phyloP scores from a whole-genome alignment of 176 grass and related monocot genomes.

The Carex kokanica region DNA sequence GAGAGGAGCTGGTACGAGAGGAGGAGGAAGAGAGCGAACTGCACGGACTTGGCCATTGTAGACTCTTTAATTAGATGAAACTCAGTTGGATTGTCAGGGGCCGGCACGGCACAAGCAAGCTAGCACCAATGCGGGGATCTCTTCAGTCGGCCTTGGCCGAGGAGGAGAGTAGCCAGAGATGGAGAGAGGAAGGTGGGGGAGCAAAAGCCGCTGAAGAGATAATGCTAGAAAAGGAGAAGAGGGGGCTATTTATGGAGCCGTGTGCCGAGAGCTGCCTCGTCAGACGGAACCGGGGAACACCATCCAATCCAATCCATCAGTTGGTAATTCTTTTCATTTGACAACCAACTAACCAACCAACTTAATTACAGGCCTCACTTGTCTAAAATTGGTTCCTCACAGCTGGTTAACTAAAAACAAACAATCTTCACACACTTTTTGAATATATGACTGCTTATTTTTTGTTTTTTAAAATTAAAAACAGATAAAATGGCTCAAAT shows the following conservation, averaged over 20 bases:
- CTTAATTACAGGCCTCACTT: background rate
- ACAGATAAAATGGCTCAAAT: background rate
- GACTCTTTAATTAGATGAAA: background rate
- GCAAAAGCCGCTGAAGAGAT: conserved; percentile 13
- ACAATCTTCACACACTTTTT: background rate
- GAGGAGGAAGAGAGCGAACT: conserved; percentile 14
- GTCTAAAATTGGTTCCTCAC: conserved; percentile 11
- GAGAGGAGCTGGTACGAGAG: background rate
- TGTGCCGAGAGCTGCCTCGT: background rate
- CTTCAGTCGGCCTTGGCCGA: background rate
- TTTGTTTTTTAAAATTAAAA: background rate
- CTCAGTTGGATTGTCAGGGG: background rate
- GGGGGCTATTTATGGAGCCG: background rate
- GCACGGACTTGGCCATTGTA: conserved; percentile 2
- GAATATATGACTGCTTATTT: background rate
- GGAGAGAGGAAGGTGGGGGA: background rate
- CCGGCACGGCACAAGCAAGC: background rate
- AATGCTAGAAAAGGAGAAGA: background rate
- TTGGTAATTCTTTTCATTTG: background rate
- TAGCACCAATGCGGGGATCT: background rate
- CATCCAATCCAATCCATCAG: background rate
- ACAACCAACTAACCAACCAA: background rate
- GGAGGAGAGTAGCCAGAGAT: background rate
- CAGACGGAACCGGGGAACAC: background rate
- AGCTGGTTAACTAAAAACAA: background rate